Base-by-base conservation (phyloP, 108 stramenopile genomes). In the Chaetoceros tenuissimus region DNA sequence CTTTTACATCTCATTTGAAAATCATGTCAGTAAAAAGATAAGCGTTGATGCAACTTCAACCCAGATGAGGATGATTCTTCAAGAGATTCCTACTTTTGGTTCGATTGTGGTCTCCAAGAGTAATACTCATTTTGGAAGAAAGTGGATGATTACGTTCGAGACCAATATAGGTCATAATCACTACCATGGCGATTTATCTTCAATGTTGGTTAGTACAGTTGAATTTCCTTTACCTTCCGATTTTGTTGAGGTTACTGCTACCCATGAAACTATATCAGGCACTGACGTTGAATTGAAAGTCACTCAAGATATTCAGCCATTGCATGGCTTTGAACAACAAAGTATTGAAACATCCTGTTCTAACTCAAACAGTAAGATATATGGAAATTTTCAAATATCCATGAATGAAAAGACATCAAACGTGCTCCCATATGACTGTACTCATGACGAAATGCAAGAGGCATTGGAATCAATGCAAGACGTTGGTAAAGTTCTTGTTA, bases 301-400 rank as follows among this genome's bases (percentile, higher is more conserved):
- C 7, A 59, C 46, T 47, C 34, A 66, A 28, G 70, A 53, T 30
- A 31, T 71, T 0, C 44, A 66, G 31, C 61, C 71, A 31, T 77
- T 64, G 34, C 60, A 69, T n/a, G 75, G 75, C 17, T 72, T 58
- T 43, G 70, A 59, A 44, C 63, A 68, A 23, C 75, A 77, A 51
- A 68, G 40, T 13, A 40, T 77, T 44, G 60, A 57, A 13, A 43
- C 64, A 18, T 34, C 51, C 16, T 68, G 67, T 25, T 2, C 45
- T 47, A 53, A 62, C 0, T 20, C 58, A 27, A 27, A 3, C 18
- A 58, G 67, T 1, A 31, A 64, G 22, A 31, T 77, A 3, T 51
- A 46, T 27, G 87, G 90, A 19, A 55, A 67, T 29, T 92, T 89
- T 57, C 25, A 59, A 19, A 54, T 92, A 31, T 49, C 65, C 17